These are phyloP conservation scores for Entomophthora muscae DNA, from an alignment of 371 early-diverging fungal species.

Conservation along the genomic window DNA sequence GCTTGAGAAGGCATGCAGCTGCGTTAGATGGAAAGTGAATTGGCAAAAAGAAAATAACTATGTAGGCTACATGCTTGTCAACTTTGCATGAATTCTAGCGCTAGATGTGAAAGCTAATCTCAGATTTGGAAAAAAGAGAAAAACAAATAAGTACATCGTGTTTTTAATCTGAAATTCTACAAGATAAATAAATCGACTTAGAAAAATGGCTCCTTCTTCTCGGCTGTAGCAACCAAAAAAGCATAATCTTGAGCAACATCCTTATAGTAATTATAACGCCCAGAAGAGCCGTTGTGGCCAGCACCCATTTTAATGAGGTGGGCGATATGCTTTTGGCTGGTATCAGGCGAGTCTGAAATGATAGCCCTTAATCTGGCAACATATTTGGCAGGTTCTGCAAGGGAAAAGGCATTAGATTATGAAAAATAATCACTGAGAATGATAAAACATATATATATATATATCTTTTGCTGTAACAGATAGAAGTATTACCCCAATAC, in stretches of 20 bases:
- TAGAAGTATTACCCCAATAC: constrained; percentile 15
- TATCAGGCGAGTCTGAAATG: not conserved
- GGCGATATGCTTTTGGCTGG: not conserved
- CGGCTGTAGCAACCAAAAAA: constrained; percentile 5
- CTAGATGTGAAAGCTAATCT: too few relatives aligned
- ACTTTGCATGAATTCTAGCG: too few relatives aligned
- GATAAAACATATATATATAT: not conserved
- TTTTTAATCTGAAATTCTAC: constrained; percentile 36
- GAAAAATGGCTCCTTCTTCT: not conserved
- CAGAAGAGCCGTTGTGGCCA: constrained; percentile 8
- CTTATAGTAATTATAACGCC: constrained; percentile 7
- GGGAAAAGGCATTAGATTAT: constrained; percentile 11
- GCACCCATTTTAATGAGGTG: constrained; percentile 8
- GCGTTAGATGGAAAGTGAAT: too few relatives aligned
- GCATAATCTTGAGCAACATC: constrained; percentile 8
- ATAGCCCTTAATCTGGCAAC: constrained; percentile 25
- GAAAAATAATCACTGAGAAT: not conserved
- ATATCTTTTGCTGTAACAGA: not conserved
- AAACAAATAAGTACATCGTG: too few relatives aligned
- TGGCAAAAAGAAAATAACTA: too few relatives aligned
- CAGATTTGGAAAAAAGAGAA: too few relatives aligned
- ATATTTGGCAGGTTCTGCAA: constrained; percentile 37
- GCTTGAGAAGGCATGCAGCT: too few relatives aligned
- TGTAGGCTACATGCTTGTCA: too few relatives aligned
- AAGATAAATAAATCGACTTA: constrained; percentile 17